Evolutionary conservation across 2,329 filamentous ascomycete genomes (phyloP), one percentile per base, ranked within the genome.

Genomic region (Sporothrix humicola): DNA sequence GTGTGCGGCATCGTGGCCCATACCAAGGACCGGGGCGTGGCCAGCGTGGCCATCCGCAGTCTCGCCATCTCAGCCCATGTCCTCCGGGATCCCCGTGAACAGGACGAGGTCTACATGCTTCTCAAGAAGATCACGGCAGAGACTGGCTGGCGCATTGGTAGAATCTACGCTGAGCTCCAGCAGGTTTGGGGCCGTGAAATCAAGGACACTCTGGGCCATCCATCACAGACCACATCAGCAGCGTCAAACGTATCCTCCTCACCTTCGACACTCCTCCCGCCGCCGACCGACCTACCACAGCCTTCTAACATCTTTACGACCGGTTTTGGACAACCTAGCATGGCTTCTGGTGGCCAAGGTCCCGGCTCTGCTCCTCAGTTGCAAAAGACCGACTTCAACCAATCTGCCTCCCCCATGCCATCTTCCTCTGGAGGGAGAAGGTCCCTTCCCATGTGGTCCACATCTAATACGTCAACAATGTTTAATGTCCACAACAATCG

Each of bases 1-100:
- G 91, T 97, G 31, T 98, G 95, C 79, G 95, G 95, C 15, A 97
- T 98, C 75, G 90, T 93, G 31, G 93, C 93, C 2, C 94, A 97
- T 79, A 90, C 92, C 70, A 93, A 94, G 78, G 94, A 97, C 79
- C 87, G 89, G 37, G 93, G 93, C 42, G 90, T 97, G 46, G 90
- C 92, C 10, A 92, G 89, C 69, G 90, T 97, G 10, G 93, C 93
- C 2, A 89, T 96, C 54, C 91, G 92, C 10, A 94, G 92, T 48
- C 85, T 98, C 7, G 90, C 91, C 54, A 91, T 96, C 72, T 93
- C 93, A 1, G 92, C 92, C 7, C 89, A 92, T 77, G 91, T 91
- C 69, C 85, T 98, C 3, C 89, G 87, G 0, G 86, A 90, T 71
- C 86, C 87, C 3, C 84, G 87, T 42, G 92, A 97, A 77, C 94